Evolutionary conservation across 192 early-diverging fungal genomes (phyloP).

Genomic region (Allomyces macrogynus): DNA sequence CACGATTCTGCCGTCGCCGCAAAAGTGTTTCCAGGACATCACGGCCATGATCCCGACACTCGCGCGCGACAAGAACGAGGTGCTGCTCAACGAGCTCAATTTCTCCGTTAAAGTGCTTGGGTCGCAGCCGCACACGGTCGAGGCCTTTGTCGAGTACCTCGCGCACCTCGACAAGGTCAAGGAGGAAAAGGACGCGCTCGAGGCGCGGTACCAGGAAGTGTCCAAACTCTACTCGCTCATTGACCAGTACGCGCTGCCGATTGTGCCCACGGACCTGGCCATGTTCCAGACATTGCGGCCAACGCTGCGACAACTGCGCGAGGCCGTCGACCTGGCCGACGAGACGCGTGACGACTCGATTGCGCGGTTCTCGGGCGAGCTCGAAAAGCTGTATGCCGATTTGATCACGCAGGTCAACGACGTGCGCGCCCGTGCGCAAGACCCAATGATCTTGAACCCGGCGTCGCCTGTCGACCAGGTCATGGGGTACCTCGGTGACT

Average conservation of each 20-base stretch:
- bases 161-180: conserved; percentile 37
- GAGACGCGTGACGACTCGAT: conserved; percentile 40
- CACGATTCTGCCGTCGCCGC: conserved; percentile 32
- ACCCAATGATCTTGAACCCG: conserved; percentile 35
- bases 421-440: conserved; percentile 32
- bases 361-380: conserved; percentile 24
- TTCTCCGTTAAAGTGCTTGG: conserved; percentile 29
- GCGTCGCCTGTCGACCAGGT: conserved; percentile 22
- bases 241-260: conserved; percentile 25
- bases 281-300: conserved; percentile 35
- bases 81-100: conserved; percentile 32
- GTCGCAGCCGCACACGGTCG: conserved; percentile 26
- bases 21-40: conserved; percentile 34
- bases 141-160: conserved; percentile 40
- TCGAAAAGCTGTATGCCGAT: conserved; percentile 22
- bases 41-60: conserved; percentile 29
- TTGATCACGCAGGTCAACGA: conserved; percentile 30
- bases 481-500: conserved; percentile 26
- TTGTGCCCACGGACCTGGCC: conserved; percentile 36
- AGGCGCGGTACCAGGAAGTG: conserved; percentile 24
- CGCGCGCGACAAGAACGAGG: conserved; percentile 35
- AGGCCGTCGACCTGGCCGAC: conserved; percentile 29
- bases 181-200: conserved; percentile 17
- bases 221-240: conserved; percentile 22
- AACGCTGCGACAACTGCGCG: conserved; percentile 29